phyloP scores from a whole-genome alignment of 192 early-diverging fungal genomes.

The Rhizoclosmatium sp. region DNA sequence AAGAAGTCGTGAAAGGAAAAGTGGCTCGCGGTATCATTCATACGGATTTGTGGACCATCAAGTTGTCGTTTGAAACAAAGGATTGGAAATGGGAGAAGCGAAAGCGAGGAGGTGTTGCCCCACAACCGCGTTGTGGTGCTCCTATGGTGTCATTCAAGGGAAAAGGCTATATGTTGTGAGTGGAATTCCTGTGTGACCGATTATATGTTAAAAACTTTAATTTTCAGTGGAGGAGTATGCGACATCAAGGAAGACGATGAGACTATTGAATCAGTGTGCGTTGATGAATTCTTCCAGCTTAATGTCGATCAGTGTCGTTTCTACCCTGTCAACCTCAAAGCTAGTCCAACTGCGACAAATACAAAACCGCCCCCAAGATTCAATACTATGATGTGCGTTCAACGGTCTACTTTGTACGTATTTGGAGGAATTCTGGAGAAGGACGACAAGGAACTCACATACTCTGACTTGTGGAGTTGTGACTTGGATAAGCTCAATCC shows the following conservation, averaged over 20 bases:
- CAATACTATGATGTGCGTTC: slow-evolving; percentile 72
- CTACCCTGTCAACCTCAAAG: slow-evolving; percentile 61
- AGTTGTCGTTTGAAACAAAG: slow-evolving; percentile 65
- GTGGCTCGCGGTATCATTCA: slow-evolving; percentile 60
- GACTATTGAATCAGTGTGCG: slow-evolving; percentile 62
- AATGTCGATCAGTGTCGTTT: slow-evolving; percentile 68
- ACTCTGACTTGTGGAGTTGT: slow-evolving; percentile 66
- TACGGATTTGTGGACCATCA: slow-evolving; percentile 62
- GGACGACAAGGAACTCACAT: slow-evolving; percentile 66
- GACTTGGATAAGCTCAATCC: slow-evolving; percentile 72
- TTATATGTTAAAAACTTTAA: slow-evolving; percentile 5
- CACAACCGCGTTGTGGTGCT: slow-evolving; percentile 51
- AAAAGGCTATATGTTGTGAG: slow-evolving; percentile 63
- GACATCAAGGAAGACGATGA: slow-evolving; percentile 74
- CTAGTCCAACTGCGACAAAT: slow-evolving; percentile 38
- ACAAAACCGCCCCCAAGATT: slow-evolving; percentile 67
- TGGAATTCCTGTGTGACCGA: neutral
- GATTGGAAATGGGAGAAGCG: slow-evolving; percentile 67
- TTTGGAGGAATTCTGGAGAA: slow-evolving; percentile 74
- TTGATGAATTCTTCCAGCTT: slow-evolving; percentile 61
- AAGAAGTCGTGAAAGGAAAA: slow-evolving; percentile 68
- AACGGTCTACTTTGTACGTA: slow-evolving; percentile 61
- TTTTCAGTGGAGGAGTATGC: slow-evolving; percentile 60
- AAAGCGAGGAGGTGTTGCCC: slow-evolving; percentile 60
- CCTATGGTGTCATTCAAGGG: slow-evolving; percentile 68